Percentiles rank a stretch among this genome's conserved stretches.
Conservation (phyloP, 2,329 filamentous ascomycete genomes). For the Endocalyx cinctus region DNA sequence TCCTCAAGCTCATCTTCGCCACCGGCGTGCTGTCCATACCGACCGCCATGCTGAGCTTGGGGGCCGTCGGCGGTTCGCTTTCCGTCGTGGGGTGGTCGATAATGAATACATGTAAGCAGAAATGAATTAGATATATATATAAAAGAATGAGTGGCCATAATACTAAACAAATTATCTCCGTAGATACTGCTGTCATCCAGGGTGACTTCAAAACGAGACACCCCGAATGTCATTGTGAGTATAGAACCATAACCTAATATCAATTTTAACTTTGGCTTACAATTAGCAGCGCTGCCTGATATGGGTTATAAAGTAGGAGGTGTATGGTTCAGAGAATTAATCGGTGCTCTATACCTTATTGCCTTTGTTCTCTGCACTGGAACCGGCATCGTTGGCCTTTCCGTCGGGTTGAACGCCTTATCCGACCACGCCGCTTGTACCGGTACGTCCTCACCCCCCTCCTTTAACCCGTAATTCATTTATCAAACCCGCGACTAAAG, state of each 20-base stretch:
- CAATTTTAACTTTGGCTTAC: neutral
- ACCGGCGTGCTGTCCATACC: conserved; percentile 16
- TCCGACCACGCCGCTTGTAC: conserved; percentile 55
- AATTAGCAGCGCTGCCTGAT: conserved; percentile 7
- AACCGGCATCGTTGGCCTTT: conserved; percentile 55
- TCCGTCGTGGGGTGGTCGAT: conserved; percentile 18
- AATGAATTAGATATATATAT: no score
- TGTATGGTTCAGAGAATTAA: conserved; percentile 44
- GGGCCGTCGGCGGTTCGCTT: conserved; percentile 17
- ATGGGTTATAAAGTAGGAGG: conserved; percentile 45
- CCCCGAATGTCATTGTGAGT: conserved; percentile 15
- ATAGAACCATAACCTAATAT: neutral
- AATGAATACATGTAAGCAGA: conserved; percentile 17
- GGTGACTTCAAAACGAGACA: conserved; percentile 19
- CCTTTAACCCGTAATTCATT: no score
- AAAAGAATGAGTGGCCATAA: no score
- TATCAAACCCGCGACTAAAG: no score
- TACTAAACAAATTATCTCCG: neutral
- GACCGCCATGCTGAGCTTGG: conserved; percentile 18
- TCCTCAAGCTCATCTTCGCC: conserved; percentile 39
- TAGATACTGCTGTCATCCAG: conserved; percentile 15
- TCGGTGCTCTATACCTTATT: conserved; percentile 51
- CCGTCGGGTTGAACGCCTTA: conserved; percentile 55
- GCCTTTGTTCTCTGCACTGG: conserved; percentile 53
- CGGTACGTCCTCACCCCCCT: no score